phyloP scores from a whole-genome alignment of 164 flowering plant species.

The Magnolia kwangsiensis region DNA sequence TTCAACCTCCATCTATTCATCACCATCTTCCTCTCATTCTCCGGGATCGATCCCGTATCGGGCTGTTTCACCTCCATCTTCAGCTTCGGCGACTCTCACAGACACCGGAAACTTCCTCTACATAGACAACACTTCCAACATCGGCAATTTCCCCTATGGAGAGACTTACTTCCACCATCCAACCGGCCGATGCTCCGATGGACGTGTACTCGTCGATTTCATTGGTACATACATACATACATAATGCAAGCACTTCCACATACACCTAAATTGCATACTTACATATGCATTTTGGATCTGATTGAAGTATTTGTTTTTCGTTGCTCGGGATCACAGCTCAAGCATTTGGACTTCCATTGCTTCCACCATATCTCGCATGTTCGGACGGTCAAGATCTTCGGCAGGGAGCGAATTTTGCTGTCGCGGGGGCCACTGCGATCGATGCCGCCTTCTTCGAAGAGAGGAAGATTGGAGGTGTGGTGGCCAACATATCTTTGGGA shows the following conservation, averaged over 20 bases:
- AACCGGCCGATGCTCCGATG: slow-evolving; percentile 53
- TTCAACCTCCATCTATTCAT: background rate
- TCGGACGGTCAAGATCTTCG: slow-evolving; percentile 7
- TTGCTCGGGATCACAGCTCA: background rate
- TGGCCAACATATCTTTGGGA: slow-evolving; percentile 17
- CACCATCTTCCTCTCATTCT: slow-evolving; percentile 8
- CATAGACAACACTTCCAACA: slow-evolving; percentile 24
- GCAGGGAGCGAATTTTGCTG: slow-evolving; percentile 58
- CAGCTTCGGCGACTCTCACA: slow-evolving; percentile 73
- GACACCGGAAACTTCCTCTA: slow-evolving; percentile 64
- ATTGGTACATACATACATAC: background rate
- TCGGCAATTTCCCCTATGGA: slow-evolving; percentile 36
- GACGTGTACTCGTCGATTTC: slow-evolving; percentile 60
- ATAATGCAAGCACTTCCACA: background rate
- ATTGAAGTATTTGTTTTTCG: no score
- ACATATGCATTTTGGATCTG: background rate
- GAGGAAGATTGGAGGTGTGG: background rate
- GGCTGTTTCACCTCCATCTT: slow-evolving; percentile 38
- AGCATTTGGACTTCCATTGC: slow-evolving; percentile 33
- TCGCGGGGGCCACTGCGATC: slow-evolving; percentile 56
- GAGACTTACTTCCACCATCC: slow-evolving; percentile 30
- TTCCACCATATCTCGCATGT: slow-evolving; percentile 39
- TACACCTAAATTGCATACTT: background rate
- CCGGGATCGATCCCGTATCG: background rate
- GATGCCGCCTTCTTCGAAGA: slow-evolving; percentile 16